Base-by-base conservation (phyloP, 2,329 filamentous ascomycete genomes). In the Xylaria multiplex region DNA sequence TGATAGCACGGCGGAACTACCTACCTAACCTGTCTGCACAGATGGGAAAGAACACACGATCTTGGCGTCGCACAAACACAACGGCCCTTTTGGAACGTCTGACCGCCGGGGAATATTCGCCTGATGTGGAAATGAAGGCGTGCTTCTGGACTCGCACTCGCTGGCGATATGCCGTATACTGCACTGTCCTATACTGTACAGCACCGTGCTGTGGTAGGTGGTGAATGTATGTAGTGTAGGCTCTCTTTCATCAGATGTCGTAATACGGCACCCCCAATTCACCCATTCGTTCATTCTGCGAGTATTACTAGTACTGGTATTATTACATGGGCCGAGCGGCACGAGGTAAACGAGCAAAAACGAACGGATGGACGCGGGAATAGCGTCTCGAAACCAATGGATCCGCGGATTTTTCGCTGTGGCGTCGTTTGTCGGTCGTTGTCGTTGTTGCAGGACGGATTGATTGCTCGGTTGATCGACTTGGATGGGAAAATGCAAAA, bases 91-190 rank as follows among this genome's bases (percentile, higher is more conserved):
- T 32, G 50, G 52, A 49, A 62, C 59, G 59, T 56, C 59, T 56
- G 59, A 62, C 52, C 59, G 46, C 48, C 53, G 52, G 53, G 52
- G n/a, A 2, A 56, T 57, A 62, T 49, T 40, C 45, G 35, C 60
- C 60, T 62, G 60, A 62, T 62, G 19, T 56, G 35, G 43, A 22
- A 48, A 49, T 24, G 42, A 46, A 13, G 5, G 37, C 27, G 57
- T 35, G 49, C n/a, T n/a, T 42, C n/a, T 40, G 9, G 30, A 19
- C 49, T 53, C 11, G 35, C 2, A 13, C 8, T 37, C 35, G 8
- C 35, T 37, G 8, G 35, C 11, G 35, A 27, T 27, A 5, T 27
- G 27, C 19, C 19, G 5, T 27, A 27, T 27, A 27, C 27, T 27
- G 27, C 27, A 27, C 16, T n/a, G 42, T 45, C 16, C 6, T n/a